Percentiles rank a stretch among this genome's conserved stretches.
phyloP scores from a whole-genome alignment of 2,329 filamentous ascomycete species.

The Westerdykella ornata region DNA sequence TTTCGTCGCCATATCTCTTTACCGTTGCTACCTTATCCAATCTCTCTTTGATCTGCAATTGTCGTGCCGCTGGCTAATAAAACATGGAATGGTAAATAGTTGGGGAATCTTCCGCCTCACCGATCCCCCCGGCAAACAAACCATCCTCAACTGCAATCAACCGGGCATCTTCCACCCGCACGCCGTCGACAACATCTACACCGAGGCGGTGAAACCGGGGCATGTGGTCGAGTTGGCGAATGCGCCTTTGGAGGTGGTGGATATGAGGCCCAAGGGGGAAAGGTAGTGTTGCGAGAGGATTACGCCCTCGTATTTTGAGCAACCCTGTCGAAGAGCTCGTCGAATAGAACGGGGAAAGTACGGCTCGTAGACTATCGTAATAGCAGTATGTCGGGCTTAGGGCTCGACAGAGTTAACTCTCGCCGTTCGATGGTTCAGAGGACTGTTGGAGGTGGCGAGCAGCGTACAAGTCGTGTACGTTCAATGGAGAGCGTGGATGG shows the following conservation, averaged over 20 bases:
- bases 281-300: too few relatives aligned
- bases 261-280: conserved; percentile 43
- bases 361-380: too few relatives aligned
- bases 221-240: conserved; percentile 55
- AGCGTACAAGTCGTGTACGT: too few relatives aligned
- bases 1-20: conserved; percentile 1
- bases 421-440: too few relatives aligned
- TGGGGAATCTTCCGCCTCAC: conserved; percentile 92
- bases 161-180: conserved; percentile 80
- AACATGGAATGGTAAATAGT: conserved; percentile 40
- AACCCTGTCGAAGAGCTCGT: too few relatives aligned
- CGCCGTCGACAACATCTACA: conserved; percentile 65
- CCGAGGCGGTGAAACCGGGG: conserved; percentile 56
- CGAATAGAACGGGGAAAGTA: too few relatives aligned
- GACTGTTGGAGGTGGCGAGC: too few relatives aligned
- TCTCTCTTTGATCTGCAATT: conserved; percentile 4
- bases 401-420: too few relatives aligned
- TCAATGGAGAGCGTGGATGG: too few relatives aligned
- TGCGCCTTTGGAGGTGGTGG: conserved; percentile 58
- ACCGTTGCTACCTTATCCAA: conserved; percentile 1
- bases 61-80: conserved; percentile 5
- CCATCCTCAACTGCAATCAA: conserved; percentile 73
- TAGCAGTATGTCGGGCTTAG: too few relatives aligned
- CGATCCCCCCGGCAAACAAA: conserved; percentile 79
- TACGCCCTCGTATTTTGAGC: too few relatives aligned